A percentile compares a stretch with the other conserved stretches of the same genome.
phyloP scores from a whole-genome alignment of 1,284 basidiomycete species.

The Thelephora terrestris region DNA sequence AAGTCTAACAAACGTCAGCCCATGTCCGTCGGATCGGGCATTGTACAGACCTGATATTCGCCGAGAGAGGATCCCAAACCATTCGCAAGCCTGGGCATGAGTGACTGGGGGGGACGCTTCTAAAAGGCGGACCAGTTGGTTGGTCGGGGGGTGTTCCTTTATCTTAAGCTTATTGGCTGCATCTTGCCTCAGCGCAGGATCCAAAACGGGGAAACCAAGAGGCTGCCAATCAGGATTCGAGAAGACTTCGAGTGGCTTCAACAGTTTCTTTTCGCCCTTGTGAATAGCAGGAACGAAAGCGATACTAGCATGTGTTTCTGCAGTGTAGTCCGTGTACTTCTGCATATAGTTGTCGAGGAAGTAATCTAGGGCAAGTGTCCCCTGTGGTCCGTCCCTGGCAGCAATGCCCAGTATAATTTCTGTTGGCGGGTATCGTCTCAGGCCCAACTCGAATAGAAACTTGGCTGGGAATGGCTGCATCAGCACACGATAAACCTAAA shows the following conservation, averaged over 20 bases:
- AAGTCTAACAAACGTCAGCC: slow-evolving; percentile 33
- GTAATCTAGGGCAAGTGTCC: slow-evolving; percentile 61
- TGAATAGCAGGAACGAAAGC: slow-evolving; percentile 77
- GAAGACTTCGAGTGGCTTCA: slow-evolving; percentile 69
- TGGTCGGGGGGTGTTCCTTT: slow-evolving; percentile 61
- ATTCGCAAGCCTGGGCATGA: slow-evolving; percentile 42
- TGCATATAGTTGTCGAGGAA: slow-evolving; percentile 60
- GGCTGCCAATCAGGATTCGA: slow-evolving; percentile 59
- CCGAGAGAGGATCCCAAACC: slow-evolving; percentile 74
- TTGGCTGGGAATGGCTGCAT: slow-evolving; percentile 45
- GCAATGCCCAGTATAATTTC: slow-evolving; percentile 59
- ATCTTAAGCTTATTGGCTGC: slow-evolving; percentile 64
- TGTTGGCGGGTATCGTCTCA: slow-evolving; percentile 67
- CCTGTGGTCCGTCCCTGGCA: slow-evolving; percentile 34
- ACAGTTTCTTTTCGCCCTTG: slow-evolving; percentile 40
- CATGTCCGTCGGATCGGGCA: neutral
- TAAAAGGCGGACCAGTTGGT: slow-evolving; percentile 56
- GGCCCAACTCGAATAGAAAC: slow-evolving; percentile 73
- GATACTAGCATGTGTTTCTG: slow-evolving; percentile 40
- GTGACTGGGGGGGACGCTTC: slow-evolving; percentile 54
- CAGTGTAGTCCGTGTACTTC: slow-evolving; percentile 59
- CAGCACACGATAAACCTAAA: neutral
- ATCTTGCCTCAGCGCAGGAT: slow-evolving; percentile 46
- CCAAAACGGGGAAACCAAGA: slow-evolving; percentile 68
- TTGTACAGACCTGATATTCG: slow-evolving; percentile 50